These are phyloP conservation scores for Megacollybia platyphylla DNA, from an alignment of 1,284 basidiomycete species.

Conservation along the genomic window DNA sequence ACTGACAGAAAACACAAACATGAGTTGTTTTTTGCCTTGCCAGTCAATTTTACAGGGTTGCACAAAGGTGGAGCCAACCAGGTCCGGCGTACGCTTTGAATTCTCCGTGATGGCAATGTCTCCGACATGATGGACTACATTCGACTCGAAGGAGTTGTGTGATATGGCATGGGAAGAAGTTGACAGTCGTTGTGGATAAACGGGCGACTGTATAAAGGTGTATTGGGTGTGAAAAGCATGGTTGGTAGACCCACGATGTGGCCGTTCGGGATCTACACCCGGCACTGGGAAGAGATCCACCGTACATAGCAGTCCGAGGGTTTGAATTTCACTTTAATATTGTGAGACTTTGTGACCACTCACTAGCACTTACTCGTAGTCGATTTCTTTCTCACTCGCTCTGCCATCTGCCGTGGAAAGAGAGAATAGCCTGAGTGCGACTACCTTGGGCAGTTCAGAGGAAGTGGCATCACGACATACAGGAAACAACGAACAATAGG, in stretches of 20 bases:
- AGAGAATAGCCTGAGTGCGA: conserved; percentile 18
- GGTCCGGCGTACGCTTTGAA: conserved; percentile 25
- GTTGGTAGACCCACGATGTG: conserved; percentile 3
- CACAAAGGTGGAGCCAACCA: conserved; percentile 34
- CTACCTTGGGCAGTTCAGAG: conserved; percentile 15
- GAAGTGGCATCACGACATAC: no score
- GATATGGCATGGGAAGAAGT: background rate
- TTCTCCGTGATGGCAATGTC: conserved; percentile 22
- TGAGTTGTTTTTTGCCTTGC: conserved; percentile 27
- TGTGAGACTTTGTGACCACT: background rate
- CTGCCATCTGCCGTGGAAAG: conserved; percentile 13
- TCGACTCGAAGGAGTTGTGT: conserved; percentile 5
- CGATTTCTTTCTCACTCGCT: conserved; percentile 19
- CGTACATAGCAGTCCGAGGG: conserved; percentile 46
- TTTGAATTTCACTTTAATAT: conserved; percentile 25
- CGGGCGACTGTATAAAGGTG: background rate
- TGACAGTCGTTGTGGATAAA: background rate
- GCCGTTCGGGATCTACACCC: conserved; percentile 9
- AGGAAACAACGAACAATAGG: conserved; percentile 9
- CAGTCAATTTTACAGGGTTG: conserved; percentile 31
- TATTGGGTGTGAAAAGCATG: background rate
- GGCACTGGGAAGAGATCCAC: conserved; percentile 50
- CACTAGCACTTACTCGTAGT: conserved; percentile 21
- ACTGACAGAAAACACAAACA: conserved; percentile 46
- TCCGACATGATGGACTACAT: conserved; percentile 25